Conservation (phyloP, 2,329 filamentous ascomycete species). For the Ophiostoma quercus region DNA sequence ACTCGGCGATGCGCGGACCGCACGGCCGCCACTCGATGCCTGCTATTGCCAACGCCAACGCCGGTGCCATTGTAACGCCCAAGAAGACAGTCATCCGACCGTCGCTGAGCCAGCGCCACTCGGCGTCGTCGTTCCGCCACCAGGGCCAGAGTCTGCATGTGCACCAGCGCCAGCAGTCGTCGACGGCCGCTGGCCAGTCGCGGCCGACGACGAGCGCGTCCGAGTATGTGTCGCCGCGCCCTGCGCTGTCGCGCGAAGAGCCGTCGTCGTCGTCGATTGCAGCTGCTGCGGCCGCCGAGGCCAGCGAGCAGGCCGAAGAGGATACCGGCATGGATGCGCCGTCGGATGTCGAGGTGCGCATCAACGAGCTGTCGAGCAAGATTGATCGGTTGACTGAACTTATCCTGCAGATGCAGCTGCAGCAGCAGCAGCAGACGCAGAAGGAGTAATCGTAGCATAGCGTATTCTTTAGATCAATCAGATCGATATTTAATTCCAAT, state of each 20-base stretch:
- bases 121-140: constrained; percentile 19
- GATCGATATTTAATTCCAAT: no score
- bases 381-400: constrained; percentile 54
- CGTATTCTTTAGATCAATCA: no score
- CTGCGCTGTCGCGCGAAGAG: constrained; percentile 13
- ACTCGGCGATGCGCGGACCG: constrained; percentile 47
- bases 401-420: constrained; percentile 41
- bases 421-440: neutral
- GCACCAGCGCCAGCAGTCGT: neutral
- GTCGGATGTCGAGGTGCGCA: constrained; percentile 37
- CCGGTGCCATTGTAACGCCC: constrained; percentile 15
- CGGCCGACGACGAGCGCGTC: constrained; percentile 18
- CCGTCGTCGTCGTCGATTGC: neutral
- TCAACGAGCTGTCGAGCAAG: constrained; percentile 51
- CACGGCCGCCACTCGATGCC: constrained; percentile 29
- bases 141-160: constrained; percentile 8
- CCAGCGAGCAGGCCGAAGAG: constrained; percentile 19
- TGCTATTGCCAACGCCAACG: neutral
- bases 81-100: constrained; percentile 21
- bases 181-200: constrained; percentile 16
- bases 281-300: neutral
- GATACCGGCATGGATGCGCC: constrained; percentile 28
- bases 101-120: constrained; percentile 13
- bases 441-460: neutral
- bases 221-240: constrained; percentile 18